Conservation (phyloP, 805 yeast genomes). For the Saccharomyces paradoxus region DNA sequence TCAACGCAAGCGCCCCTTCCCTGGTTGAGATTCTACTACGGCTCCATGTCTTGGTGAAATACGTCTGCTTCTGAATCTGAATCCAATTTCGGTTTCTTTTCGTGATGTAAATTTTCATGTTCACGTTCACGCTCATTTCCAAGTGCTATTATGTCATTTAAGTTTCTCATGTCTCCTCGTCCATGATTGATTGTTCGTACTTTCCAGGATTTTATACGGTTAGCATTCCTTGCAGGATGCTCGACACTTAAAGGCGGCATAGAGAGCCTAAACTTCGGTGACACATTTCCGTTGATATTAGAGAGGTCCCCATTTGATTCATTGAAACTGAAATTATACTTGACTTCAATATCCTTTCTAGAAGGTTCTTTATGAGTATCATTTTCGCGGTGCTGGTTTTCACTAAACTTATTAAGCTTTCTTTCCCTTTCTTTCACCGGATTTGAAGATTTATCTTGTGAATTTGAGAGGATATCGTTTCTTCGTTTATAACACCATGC, state of each 20-base stretch:
- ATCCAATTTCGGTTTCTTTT: not conserved
- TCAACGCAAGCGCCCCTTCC: not conserved
- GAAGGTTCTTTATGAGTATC: not conserved
- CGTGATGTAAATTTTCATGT: not conserved
- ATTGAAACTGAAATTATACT: slow-evolving; percentile 12
- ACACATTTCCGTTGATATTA: slow-evolving; percentile 1
- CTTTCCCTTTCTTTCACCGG: not conserved
- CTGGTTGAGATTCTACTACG: not conserved
- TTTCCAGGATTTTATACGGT: slow-evolving; percentile 5
- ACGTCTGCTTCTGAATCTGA: not conserved
- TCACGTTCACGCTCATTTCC: not conserved
- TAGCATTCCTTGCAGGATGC: slow-evolving; percentile 2
- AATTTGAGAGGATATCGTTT: slow-evolving; percentile 12
- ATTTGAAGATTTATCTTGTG: not conserved
- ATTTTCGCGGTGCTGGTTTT: not conserved
- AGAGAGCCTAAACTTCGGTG: slow-evolving; percentile 16
- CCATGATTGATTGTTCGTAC: slow-evolving; percentile 1
- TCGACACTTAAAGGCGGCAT: slow-evolving; percentile 20
- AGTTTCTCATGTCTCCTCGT: not conserved
- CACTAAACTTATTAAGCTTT: not conserved
- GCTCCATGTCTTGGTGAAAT: not conserved
- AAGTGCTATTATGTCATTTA: not conserved
- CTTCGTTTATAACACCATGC: slow-evolving; percentile 22
- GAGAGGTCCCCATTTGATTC: slow-evolving; percentile 1
- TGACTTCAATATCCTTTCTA: not conserved